Percentiles rank a stretch among this genome's conserved stretches.
Conservation (phyloP, 2,329 filamentous ascomycete genomes). For the Ophiostoma fasciatum region DNA sequence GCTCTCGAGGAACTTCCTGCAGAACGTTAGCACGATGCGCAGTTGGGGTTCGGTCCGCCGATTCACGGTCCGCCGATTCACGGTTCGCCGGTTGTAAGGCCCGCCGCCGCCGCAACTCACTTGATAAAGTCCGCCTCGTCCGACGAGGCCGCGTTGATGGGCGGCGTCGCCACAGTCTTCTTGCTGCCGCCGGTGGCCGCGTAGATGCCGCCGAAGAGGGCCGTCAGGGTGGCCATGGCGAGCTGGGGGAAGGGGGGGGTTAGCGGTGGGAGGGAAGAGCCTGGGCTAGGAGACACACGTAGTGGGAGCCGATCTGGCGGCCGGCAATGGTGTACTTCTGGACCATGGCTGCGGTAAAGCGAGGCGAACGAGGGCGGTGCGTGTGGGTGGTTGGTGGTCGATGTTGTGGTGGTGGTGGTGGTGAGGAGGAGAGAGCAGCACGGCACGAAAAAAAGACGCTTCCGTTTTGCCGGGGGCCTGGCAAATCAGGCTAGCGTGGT, state of each 20-base stretch:
- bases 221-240: conserved; percentile 39
- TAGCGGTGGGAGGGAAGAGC: neutral
- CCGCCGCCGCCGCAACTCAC: conserved; percentile 25
- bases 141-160: conserved; percentile 46
- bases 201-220: conserved; percentile 35
- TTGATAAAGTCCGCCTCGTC: conserved; percentile 53
- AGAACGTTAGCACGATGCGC: conserved; percentile 7
- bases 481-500: too few species aligned
- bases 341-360: conserved; percentile 24
- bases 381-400: neutral
- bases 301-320: conserved; percentile 45
- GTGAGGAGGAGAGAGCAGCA: neutral
- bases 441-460: conserved; percentile 9
- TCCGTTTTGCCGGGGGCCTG: too few species aligned
- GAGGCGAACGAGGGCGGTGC: too few species aligned
- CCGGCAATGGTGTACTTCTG: conserved; percentile 40
- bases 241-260: conserved; percentile 24
- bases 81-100: too few species aligned
- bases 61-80: too few species aligned
- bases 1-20: conserved; percentile 32
- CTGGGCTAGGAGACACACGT: too few species aligned
- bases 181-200: conserved; percentile 30
- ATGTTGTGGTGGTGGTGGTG: neutral
- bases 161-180: conserved; percentile 30
- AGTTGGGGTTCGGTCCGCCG: too few species aligned